Percentiles rank a stretch among this genome's conserved stretches.
Conservation (phyloP, 441 rosid species). For the Oxalis stricta region DNA sequence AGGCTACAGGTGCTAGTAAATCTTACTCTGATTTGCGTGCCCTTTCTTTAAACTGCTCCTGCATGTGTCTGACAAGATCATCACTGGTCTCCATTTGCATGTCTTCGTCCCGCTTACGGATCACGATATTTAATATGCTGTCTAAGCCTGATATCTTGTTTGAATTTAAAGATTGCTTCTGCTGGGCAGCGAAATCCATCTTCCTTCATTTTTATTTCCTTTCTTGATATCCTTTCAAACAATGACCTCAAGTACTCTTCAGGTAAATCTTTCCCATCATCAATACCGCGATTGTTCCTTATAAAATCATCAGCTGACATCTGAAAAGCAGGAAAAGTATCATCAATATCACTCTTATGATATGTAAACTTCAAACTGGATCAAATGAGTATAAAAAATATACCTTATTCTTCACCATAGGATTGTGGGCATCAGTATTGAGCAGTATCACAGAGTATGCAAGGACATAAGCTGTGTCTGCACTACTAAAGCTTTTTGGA, state of each 20-base stretch:
- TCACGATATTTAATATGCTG: constrained; percentile 82
- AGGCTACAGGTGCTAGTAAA: constrained; percentile 9
- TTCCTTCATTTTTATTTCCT: constrained; percentile 96
- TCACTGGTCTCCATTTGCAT: constrained; percentile 75
- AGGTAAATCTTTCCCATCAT: constrained; percentile 90
- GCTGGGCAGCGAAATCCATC: constrained; percentile 70
- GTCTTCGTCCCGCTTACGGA: constrained; percentile 78
- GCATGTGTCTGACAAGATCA: constrained; percentile 91
- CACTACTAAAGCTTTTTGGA: constrained; percentile 85
- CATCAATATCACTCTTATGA: constrained; percentile 12
- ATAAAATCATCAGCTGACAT: constrained; percentile 97
- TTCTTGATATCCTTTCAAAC: constrained; percentile 80
- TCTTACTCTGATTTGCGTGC: constrained; percentile 98
- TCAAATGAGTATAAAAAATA: constrained; percentile 12
- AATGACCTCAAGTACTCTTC: constrained; percentile 83
- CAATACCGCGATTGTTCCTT: constrained; percentile 96
- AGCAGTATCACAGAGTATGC: constrained; percentile 98
- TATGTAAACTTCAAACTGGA: constrained; percentile 11
- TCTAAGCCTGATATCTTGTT: constrained; percentile 82
- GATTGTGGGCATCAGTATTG: constrained; percentile 96
- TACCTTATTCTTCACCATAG: constrained; percentile 97
- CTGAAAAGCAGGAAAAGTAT: constrained; percentile 27
- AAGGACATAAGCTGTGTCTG: constrained; percentile 96
- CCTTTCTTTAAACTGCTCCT: constrained; percentile 93
- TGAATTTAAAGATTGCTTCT: constrained; percentile 56